Evolutionary conservation across 345 rosid genomes (phyloP).

Genomic region (Geranium rotundifolium): DNA sequence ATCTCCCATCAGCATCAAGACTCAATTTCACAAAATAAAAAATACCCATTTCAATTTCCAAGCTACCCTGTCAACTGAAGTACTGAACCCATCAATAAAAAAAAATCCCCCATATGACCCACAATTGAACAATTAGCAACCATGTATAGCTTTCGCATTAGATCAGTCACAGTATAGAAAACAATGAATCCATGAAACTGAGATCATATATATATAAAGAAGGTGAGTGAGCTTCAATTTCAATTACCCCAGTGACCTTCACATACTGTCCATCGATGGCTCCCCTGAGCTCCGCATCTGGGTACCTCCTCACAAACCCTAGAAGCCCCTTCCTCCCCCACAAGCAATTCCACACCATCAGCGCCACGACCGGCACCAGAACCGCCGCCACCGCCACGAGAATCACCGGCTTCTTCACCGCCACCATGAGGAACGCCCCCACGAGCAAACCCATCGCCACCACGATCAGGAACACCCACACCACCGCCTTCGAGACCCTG

Average conservation of each 20-base stretch:
- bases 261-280: constrained; percentile 88
- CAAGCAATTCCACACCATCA: constrained; percentile 52
- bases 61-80: background rate
- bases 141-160: background rate
- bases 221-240: too few relatives aligned
- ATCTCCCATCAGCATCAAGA: too few relatives aligned
- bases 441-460: constrained; percentile 48
- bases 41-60: background rate
- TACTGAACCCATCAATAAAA: too few relatives aligned
- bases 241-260: constrained; percentile 92
- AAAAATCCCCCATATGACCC: background rate
- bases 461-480: constrained; percentile 59
- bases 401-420: constrained; percentile 63
- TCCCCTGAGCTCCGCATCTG: constrained; percentile 86
- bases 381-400: constrained; percentile 53
- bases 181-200: background rate
- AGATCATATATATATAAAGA: background rate
- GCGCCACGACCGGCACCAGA: constrained; percentile 38
- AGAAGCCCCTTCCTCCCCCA: constrained; percentile 67
- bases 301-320: constrained; percentile 49
- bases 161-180: too few relatives aligned
- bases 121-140: background rate
- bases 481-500: constrained; percentile 59
- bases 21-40: too few relatives aligned
- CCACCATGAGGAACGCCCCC: constrained; percentile 70